Evolutionary conservation across 306 rosid genomes (phyloP), one percentile per base, ranked within the genome.

Genomic region (Quercus agrifolia): DNA sequence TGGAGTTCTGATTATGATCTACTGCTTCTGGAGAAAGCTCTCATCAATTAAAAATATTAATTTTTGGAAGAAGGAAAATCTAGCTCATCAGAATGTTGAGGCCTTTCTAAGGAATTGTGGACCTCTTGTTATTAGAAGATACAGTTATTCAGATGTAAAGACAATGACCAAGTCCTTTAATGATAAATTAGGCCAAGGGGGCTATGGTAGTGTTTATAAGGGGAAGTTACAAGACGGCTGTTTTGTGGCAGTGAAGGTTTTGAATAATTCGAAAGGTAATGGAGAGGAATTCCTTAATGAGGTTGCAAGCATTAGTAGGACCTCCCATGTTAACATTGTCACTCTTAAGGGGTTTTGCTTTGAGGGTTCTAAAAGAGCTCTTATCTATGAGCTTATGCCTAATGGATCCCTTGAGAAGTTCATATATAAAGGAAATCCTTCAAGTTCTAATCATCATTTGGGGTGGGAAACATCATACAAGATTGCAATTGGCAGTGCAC

Each of bases 331-430:
- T 55, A 55, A 55, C 8, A 55, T 55, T 17, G 20, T 55, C n/a
- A 13, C 58, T 55, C 58, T 55, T 1, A 14, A 1, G 7, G 58
- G 58, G 8, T 55, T 55, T 55, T 55, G 58, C 7, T 55, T 55
- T 17, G 6, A 55, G 58, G 58, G n/a, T 0, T 55, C 58, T 4
- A 55, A 55, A 70, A 70, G 75, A 57, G 81, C 71, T 70, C 76
- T 54, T 17, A 55, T 78, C 28, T 77, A 77, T 55, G 74, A 77
- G 23, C 67, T 77, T 62, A 66, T 77, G 80, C 56, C 71, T 3
- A 78, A 78, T 18, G 81, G 81, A 58, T 78, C 76, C 1, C 58
- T 78, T 0, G 81, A 78, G n/a, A 78, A 70, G 8, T 70, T 56
- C 17, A 55, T 70, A 23, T 56, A 56, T 41, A 13, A 78, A 19